Base-by-base conservation (phyloP, 148 eudicot species). In the Cornus kousa region DNA sequence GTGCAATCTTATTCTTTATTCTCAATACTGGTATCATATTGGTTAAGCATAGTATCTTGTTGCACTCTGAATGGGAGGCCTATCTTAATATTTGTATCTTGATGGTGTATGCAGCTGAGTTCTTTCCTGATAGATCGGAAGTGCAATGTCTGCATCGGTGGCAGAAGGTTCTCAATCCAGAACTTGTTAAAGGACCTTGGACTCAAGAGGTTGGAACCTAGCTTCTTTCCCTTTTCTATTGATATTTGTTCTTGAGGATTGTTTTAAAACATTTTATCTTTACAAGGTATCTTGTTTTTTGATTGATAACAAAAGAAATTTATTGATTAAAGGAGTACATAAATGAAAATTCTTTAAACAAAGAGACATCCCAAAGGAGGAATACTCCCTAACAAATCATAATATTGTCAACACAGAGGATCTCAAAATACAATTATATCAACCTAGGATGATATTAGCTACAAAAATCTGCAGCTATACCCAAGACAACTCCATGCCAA, bases 141-240 rank as follows among this genome's bases (percentile, higher is more conserved):
- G 98, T 95, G 70, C 98, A 95, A 85, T 95, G 98, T 82, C 79
- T 95, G 53, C 98, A 95, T 80, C 88, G 98, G 82, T 95, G 98
- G 98, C 98, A 95, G 78, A 95, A 95, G 85, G 98, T 95, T 86
- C 94, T 95, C 74, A 93, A 95, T 85, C 98, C 98, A 62, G 98
- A 95, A 77, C 97, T 95, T 77, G 88, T 95, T 32, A 95, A 95
- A 84, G 98, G 98, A 83, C 98, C 98, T 71, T 95, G 98, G 98
- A 90, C 93, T 43, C 92, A 81, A 79, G 94, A 91, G 97, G 98
- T 92, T 60, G 71, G 80, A 68, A 68, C 6, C 71, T 78, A 76
- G 46, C 72, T 68, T 77, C 67, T 11, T 55, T 35, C 4, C 67
- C 64, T 70, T 59, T 28, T 74, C 64, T 67, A 22, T 14, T 76